Base-by-base conservation (phyloP, 2,329 filamentous ascomycete genomes). In the Xylariomycetidae sp. region DNA sequence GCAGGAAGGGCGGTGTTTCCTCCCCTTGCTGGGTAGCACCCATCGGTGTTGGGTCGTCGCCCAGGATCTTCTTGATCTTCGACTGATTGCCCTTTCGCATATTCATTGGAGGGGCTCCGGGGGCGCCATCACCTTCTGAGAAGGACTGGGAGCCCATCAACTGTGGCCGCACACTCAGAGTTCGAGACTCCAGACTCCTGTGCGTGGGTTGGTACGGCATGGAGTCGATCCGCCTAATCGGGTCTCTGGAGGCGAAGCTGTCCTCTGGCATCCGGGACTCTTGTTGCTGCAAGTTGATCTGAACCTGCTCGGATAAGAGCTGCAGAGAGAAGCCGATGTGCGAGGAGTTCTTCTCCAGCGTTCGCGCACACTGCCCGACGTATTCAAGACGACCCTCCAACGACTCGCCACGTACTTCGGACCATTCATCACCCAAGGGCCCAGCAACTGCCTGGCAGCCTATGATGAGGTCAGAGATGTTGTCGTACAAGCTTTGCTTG, bases 401-500 rank as follows among this genome's bases (percentile, higher is more conserved):
- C 6, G 89, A 85, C 55, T 94, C 87, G 2, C 88, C 87, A 26
- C 88, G 79, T n/a, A 89, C 70, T 56, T 95, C 88, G 4, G 89
- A 79, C 92, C 92, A 98, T 61, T 98, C 92, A 55, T 98, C 92
- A 7, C 83, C 85, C 26, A 98, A 62, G 5, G 92, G 92, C 7
- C 86, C 86, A 5, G 88, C 85, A n/a, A 96, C 83, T 16, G 85
- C 79, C 60, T 98, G 92, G 52, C 89, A 95, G 38, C 82, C 79
- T 31, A 95, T 64, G 4, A 96, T 65, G 18, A 98, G 73, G 56
- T 96, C 92, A 7, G 88, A 89, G 35, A 95, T 83, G 38, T 88
- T 84, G 59, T 96, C 92, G 59, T 96, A 96, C 13, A 94, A 70
- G 48, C 83, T 85, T 58, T 98, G 92, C 61, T 96, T 96, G 57